Percentiles rank a stretch among this genome's conserved stretches.
These are phyloP conservation scores for Dichotomopilus funicola DNA, from an alignment of 2,329 filamentous ascomycete genomes.

Conservation along the genomic window DNA sequence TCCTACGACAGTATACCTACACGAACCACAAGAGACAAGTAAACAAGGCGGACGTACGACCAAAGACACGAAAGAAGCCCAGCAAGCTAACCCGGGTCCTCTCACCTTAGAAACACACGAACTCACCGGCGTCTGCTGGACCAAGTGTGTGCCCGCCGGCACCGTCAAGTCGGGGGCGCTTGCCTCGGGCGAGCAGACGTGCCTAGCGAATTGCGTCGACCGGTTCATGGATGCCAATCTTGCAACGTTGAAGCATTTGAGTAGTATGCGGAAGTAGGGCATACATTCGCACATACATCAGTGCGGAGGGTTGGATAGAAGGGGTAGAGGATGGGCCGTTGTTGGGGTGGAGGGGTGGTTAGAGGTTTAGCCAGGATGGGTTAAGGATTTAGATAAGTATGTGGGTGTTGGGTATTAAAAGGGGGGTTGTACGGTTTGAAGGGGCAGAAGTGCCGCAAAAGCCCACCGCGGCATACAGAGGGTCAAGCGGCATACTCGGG, in stretches of 20 bases:
- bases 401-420: too few relatives aligned
- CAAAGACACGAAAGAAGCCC: background rate
- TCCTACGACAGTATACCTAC: background rate
- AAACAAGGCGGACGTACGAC: background rate
- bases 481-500: too few relatives aligned
- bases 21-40: too few relatives aligned
- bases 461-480: too few relatives aligned
- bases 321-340: background rate
- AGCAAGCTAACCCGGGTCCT: background rate
- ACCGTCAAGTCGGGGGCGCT: constrained; percentile 67
- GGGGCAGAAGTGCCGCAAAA: too few relatives aligned
- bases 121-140: constrained; percentile 77
- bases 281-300: background rate
- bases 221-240: constrained; percentile 86
- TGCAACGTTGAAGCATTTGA: constrained; percentile 77
- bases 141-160: constrained; percentile 72
- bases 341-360: too few relatives aligned
- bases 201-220: constrained; percentile 88
- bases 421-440: background rate
- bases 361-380: too few relatives aligned
- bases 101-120: constrained; percentile 43
- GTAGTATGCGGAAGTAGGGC: constrained; percentile 44
- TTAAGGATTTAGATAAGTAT: too few relatives aligned
- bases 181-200: constrained; percentile 71
- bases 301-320: background rate